A percentile compares a stretch with the other conserved stretches of the same genome.
These are phyloP conservation scores for Barnettozyma wickerhamii DNA, from an alignment of 805 yeast genomes.

Conservation along the genomic window DNA sequence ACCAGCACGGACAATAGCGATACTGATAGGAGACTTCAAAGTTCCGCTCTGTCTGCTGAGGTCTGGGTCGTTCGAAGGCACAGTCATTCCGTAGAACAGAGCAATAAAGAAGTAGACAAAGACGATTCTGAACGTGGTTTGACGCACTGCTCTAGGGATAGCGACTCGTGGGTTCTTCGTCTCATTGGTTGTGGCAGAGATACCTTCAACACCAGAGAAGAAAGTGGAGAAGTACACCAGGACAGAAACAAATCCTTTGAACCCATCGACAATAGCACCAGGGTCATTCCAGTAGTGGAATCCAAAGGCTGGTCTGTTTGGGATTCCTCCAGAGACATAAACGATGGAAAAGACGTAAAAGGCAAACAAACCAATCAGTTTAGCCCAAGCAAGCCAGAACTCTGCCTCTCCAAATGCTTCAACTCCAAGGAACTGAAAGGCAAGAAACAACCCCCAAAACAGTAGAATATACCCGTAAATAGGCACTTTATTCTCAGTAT, in stretches of 20 bases:
- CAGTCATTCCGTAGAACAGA: conserved; percentile 9
- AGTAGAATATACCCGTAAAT: conserved; percentile 50
- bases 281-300: conserved; percentile 31
- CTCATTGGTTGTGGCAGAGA: conserved; percentile 73
- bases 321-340: conserved; percentile 39
- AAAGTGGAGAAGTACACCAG: conserved; percentile 71
- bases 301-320: conserved; percentile 30
- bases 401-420: conserved; percentile 55
- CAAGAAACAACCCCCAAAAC: conserved; percentile 48
- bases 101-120: conserved; percentile 11
- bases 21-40: conserved; percentile 62
- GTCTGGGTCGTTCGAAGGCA: conserved; percentile 9
- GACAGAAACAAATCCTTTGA: conserved; percentile 54
- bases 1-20: conserved; percentile 67
- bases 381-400: conserved; percentile 47
- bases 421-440: conserved; percentile 49
- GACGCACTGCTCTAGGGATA: conserved; percentile 59
- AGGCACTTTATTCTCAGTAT: conserved; percentile 49
- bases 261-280: conserved; percentile 37
- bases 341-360: conserved; percentile 47
- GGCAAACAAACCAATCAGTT: conserved; percentile 44
- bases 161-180: conserved; percentile 63
- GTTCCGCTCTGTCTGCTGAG: conserved; percentile 5
- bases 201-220: conserved; percentile 73
- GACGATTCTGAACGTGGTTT: conserved; percentile 10